These are phyloP conservation scores for Ajuga chamaepitys DNA, from an alignment of 257 asterid species.

Conservation along the genomic window DNA sequence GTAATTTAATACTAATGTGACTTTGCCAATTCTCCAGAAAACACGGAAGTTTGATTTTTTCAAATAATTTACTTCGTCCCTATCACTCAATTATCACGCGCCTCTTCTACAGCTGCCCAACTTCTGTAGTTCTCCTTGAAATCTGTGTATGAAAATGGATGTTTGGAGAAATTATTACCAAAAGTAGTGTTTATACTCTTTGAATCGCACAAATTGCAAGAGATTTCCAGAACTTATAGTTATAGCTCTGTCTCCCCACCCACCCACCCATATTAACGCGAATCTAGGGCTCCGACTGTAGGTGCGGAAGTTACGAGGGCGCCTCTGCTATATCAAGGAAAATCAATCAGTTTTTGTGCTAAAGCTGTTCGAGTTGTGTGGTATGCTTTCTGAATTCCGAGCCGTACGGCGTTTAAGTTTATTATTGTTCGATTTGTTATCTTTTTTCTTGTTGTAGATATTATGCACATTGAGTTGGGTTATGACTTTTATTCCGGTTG, in stretches of 20 bases:
- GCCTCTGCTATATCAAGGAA: background rate
- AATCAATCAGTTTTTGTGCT: background rate
- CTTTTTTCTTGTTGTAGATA: background rate
- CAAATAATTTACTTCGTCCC: background rate
- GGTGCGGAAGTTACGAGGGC: conserved; percentile 6
- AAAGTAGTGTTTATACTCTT: background rate
- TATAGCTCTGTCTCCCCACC: background rate
- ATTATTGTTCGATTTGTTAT: background rate
- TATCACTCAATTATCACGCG: background rate
- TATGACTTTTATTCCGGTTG: background rate
- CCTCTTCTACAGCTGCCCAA: background rate
- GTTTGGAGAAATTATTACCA: background rate
- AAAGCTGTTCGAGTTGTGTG: background rate
- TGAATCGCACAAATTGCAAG: background rate
- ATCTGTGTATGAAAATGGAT: background rate
- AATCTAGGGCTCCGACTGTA: background rate
- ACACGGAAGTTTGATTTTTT: no score
- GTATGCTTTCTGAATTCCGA: background rate
- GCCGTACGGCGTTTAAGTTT: background rate
- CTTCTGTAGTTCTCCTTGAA: background rate
- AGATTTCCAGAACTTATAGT: background rate
- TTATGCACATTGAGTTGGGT: background rate
- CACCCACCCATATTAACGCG: background rate
- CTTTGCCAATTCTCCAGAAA: no score
- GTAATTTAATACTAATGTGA: no score